Evolutionary conservation across 2,329 filamentous ascomycete species (phyloP), one percentile per base, ranked within the genome.

Genomic region (Pezicula radicicola): DNA sequence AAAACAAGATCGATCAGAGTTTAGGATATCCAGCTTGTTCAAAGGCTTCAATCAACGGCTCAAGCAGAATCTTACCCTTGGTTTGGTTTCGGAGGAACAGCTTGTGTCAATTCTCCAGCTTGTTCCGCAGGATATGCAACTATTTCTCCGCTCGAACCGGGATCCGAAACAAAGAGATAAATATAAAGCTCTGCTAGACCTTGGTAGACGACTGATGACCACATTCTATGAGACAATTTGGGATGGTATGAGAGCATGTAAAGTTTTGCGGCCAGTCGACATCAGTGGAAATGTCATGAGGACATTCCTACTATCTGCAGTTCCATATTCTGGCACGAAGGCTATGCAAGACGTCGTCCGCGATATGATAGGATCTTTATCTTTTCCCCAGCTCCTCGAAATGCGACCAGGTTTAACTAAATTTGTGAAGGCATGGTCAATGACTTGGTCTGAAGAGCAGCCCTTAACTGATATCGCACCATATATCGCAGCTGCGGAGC

Each of bases 171-270:
- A 46, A 18, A 46, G 27, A 10, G 27, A 25, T 25, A 25, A 25
- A 25, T 25, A 25, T 25, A 25, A 25, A 25, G 6, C 15, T n/a
- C 21, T 43, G 35, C 28, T 28, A 50, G 36, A 39, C 42, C n/a
- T 33, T 49, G 16, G 48, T 30, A 21, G 27, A 13, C 40, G 18
- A 21, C 40, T 18, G n/a, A 9, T 52, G 52, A n/a, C 41, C n/a
- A 28, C 48, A 10, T 57, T 66, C 33, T 65, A 58, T 46, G 44
- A 53, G 46, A 45, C 53, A n/a, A 40, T 62, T 27, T 67, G 64
- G 64, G 43, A 57, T 10, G 62, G 63, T 3, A 55, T 66, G 9
- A 39, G 49, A 19, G 50, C 50, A 21, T 62, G 53, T 35, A 59
- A 60, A 52, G 57, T 64, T 39, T 27, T 65, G 27, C 42, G 44